Evolutionary conservation across 345 rosid species (phyloP), one percentile per base, ranked within the genome.

Genomic region (Linum tenue): DNA sequence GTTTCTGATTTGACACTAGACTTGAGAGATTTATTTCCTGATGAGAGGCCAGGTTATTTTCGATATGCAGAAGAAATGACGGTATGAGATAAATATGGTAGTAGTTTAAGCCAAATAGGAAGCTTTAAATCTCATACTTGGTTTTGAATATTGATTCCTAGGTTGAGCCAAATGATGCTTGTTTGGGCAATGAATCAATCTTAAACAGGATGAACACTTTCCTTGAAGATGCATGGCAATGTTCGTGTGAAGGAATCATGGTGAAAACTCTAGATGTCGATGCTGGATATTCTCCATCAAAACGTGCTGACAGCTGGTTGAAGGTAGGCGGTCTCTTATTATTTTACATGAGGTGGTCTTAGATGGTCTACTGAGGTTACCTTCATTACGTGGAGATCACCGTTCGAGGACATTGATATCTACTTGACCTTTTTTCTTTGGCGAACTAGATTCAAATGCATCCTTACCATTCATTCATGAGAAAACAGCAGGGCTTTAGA

Each of bases 201-300:
- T 38, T 76, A 66, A 56, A 66, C 57, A 78, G 66, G 74, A 77
- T 91, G 64, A 82, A 76, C 60, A 72, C 73, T 69, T 87, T 89
- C 74, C 90, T 91, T 42, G 83, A 80, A 81, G 85, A 83, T 61
- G 86, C 98, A 73, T 76, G 85, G 59, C 73, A 55, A 63, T 85
- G 82, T 51, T 89, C 90, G 3, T 91, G 89, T 71, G 98, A 91
- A 79, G 92, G 96, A 75, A 77, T 91, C 64, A 89, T 91, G 89
- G 82, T 87, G 62, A 91, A 91, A 73, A 77, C 85, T 37, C 65
- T 92, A 66, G 90, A 92, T 71, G 71, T 63, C 11, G 80, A 87
- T 77, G 86, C 92, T 37, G 86, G 85, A 70, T 92, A 89, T 75
- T 82, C 60, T 73, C 95, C 95, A 57, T 87, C 95, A 64, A 92